phyloP scores from a whole-genome alignment of 2,329 filamentous ascomycete species.

The Nemania abortiva region DNA sequence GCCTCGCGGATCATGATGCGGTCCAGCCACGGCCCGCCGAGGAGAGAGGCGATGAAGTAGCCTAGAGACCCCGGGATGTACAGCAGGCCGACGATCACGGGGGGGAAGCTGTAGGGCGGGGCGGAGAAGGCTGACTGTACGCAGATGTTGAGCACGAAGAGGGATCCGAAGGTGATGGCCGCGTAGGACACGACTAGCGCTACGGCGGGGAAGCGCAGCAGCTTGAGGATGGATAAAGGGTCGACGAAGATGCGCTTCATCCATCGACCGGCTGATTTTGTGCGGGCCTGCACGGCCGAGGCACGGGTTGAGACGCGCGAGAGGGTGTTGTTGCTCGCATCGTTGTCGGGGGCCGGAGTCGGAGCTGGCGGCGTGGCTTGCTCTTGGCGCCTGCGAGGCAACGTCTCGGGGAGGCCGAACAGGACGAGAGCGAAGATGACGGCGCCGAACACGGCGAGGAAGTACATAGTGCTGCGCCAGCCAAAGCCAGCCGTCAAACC shows the following conservation, averaged over 20 bases:
- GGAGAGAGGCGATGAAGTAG: slow-evolving; percentile 75
- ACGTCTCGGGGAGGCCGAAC: slow-evolving; percentile 74
- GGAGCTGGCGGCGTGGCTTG: background rate
- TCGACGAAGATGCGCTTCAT: slow-evolving; percentile 75
- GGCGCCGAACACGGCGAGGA: slow-evolving; percentile 77
- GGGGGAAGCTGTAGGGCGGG: slow-evolving; percentile 75
- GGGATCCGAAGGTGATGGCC: slow-evolving; percentile 78
- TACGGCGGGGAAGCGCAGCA: slow-evolving; percentile 80
- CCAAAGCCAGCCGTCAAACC: slow-evolving; percentile 74
- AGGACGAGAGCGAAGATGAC: slow-evolving; percentile 67
- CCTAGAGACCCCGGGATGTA: slow-evolving; percentile 83
- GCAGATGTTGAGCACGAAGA: slow-evolving; percentile 83
- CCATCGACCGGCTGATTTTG: slow-evolving; percentile 64
- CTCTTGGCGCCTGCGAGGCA: slow-evolving; percentile 55
- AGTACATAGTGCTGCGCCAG: slow-evolving; percentile 85
- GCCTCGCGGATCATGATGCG: slow-evolving; percentile 83
- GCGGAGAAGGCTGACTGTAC: slow-evolving; percentile 76
- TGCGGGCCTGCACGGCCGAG: slow-evolving; percentile 69
- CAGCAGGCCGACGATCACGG: slow-evolving; percentile 77
- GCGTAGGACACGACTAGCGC: slow-evolving; percentile 79
- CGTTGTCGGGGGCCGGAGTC: background rate
- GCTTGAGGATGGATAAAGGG: slow-evolving; percentile 76
- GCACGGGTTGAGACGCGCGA: slow-evolving; percentile 70
- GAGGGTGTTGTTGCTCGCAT: slow-evolving; percentile 40
- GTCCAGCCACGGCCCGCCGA: slow-evolving; percentile 84